These are phyloP conservation scores for Metschnikowia hibisci DNA, from an alignment of 805 yeast genomes.

Conservation along the genomic window DNA sequence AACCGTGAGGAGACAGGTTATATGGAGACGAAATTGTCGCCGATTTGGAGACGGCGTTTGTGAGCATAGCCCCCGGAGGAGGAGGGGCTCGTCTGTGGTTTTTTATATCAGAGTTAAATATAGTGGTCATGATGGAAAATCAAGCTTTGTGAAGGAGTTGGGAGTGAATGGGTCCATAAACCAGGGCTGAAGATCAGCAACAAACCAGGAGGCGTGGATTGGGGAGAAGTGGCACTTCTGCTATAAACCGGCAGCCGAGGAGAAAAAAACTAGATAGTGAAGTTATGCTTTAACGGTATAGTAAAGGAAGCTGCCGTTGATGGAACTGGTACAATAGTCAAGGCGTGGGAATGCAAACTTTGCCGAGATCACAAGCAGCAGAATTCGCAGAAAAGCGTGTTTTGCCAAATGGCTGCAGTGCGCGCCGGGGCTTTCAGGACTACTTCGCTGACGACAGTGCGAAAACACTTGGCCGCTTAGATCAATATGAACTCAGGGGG, in stretches of 20 bases:
- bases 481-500: not conserved
- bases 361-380: conserved; percentile 4
- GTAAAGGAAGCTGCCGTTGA: not conserved
- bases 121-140: conserved; percentile 29
- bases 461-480: not conserved
- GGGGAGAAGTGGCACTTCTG: no score
- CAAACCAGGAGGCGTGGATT: not conserved
- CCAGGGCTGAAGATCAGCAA: not conserved
- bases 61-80: conserved; percentile 28
- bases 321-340: not conserved
- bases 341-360: conserved; percentile 1
- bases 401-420: conserved; percentile 2
- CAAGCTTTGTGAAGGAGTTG: not conserved
- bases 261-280: no score
- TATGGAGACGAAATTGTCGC: not conserved
- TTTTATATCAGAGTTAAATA: conserved; percentile 39
- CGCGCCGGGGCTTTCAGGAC: conserved; percentile 5
- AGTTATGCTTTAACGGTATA: not conserved
- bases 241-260: no score
- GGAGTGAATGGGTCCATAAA: not conserved
- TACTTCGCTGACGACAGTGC: not conserved
- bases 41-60: not conserved
- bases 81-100: conserved; percentile 44
- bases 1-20: conserved; percentile 2
- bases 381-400: conserved; percentile 7